These are phyloP conservation scores for Cryphonectria parasitica DNA, from an alignment of 2,329 filamentous ascomycete species.

Conservation along the genomic window DNA sequence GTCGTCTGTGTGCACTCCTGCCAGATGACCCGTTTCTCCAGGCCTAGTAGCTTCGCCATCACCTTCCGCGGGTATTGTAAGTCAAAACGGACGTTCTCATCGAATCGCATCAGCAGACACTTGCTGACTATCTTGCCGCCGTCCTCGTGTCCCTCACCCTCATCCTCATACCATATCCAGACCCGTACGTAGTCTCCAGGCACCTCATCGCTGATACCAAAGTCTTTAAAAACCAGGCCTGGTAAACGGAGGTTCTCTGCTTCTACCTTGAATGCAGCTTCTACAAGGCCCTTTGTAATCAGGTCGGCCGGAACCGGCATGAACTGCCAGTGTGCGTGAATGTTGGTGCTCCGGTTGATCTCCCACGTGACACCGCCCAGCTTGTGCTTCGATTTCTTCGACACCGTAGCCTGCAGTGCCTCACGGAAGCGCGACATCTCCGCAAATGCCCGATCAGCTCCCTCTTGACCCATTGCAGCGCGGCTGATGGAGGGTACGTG, in stretches of 20 bases:
- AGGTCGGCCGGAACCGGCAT: constrained; percentile 73
- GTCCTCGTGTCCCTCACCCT: constrained; percentile 49
- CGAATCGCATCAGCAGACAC: constrained; percentile 74
- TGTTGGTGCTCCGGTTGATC: constrained; percentile 77
- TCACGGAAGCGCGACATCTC: constrained; percentile 86
- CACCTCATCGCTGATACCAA: constrained; percentile 55
- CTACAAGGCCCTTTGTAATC: constrained; percentile 74
- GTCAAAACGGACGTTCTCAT: constrained; percentile 77
- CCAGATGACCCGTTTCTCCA: constrained; percentile 84
- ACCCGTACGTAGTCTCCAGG: constrained; percentile 76
- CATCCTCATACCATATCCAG: constrained; percentile 73
- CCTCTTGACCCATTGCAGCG: constrained; percentile 55
- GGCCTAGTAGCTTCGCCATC: constrained; percentile 80
- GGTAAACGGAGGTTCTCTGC: constrained; percentile 73
- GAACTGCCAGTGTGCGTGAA: constrained; percentile 95
- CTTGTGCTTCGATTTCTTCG: constrained; percentile 54
- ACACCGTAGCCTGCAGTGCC: constrained; percentile 79
- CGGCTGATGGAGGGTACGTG: constrained; percentile 76
- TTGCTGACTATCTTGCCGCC: constrained; percentile 60
- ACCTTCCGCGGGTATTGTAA: constrained; percentile 88
- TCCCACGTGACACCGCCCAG: constrained; percentile 91
- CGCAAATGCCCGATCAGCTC: constrained; percentile 63
- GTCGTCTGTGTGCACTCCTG: constrained; percentile 78
- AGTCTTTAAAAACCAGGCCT: constrained; percentile 51
- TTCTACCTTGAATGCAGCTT: constrained; percentile 86